Evolutionary conservation across 148 eudicot genomes (phyloP).

Genomic region (Rhododendron kiyosumense): DNA sequence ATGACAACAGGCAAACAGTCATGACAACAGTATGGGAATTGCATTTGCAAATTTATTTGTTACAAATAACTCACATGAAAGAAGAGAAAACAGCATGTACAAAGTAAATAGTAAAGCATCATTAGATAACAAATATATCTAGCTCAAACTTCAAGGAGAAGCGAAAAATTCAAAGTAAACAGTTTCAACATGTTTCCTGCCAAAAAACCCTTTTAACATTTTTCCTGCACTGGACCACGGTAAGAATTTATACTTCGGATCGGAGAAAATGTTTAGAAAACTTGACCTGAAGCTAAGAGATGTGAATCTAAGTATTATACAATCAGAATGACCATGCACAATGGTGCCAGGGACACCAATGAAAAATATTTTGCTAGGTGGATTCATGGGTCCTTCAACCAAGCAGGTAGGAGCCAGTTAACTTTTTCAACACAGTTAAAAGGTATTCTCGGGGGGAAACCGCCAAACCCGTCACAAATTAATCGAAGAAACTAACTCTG

Average conservation of each 20-base stretch:
- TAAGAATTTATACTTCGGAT: background rate
- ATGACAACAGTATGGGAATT: slow-evolving; percentile 1
- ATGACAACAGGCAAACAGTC: background rate
- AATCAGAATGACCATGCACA: background rate
- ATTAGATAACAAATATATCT: background rate
- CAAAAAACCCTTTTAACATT: background rate
- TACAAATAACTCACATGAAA: background rate
- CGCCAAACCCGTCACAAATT: background rate
- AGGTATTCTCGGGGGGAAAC: background rate
- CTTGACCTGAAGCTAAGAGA: background rate
- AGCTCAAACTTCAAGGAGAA: background rate
- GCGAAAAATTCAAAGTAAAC: background rate
- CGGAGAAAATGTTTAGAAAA: background rate
- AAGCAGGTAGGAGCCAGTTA: background rate
- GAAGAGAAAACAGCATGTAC: background rate
- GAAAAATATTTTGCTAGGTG: background rate
- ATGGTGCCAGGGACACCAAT: background rate
- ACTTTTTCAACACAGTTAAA: background rate
- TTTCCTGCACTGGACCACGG: background rate
- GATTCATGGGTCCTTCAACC: background rate
- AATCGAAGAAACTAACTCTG: background rate
- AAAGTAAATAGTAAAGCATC: background rate
- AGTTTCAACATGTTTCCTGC: background rate
- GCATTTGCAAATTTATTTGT: background rate
- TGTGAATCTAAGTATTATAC: background rate